phyloP scores from a whole-genome alignment of 2,329 filamentous ascomycete species.

The Fusarium sp. region DNA sequence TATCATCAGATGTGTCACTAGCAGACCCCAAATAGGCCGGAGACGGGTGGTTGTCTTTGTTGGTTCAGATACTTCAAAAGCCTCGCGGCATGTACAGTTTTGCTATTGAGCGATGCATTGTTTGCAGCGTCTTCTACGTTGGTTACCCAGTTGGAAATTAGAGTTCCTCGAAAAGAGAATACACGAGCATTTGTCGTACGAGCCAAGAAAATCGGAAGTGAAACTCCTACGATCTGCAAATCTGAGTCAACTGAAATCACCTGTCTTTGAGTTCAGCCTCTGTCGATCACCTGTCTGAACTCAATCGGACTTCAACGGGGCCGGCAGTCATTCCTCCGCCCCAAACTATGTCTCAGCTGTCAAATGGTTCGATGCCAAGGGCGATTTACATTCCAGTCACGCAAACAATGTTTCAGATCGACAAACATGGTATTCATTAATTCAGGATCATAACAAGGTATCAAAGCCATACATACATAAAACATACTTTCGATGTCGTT shows the following conservation, averaged over 20 bases:
- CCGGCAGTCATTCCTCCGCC: neutral
- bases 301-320: constrained; percentile 20
- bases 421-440: constrained; percentile 15
- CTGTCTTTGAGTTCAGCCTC: neutral
- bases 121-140: neutral
- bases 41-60: neutral
- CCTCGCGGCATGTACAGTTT: constrained; percentile 11
- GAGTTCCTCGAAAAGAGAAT: neutral
- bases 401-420: constrained; percentile 2
- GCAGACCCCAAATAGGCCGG: neutral
- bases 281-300: constrained; percentile 12
- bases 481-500: neutral
- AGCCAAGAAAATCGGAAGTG: neutral
- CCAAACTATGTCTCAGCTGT: constrained; percentile 19
- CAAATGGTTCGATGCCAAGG: neutral
- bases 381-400: constrained; percentile 10
- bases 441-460: constrained; percentile 4
- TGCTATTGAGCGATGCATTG: neutral
- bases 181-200: neutral
- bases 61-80: neutral
- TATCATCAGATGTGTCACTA: no score
- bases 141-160: no score
- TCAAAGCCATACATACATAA: neutral
- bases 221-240: constrained; percentile 2
- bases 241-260: neutral